These are phyloP conservation scores for Biscogniauxia marginata DNA, from an alignment of 2,329 filamentous ascomycete species.

Conservation along the genomic window DNA sequence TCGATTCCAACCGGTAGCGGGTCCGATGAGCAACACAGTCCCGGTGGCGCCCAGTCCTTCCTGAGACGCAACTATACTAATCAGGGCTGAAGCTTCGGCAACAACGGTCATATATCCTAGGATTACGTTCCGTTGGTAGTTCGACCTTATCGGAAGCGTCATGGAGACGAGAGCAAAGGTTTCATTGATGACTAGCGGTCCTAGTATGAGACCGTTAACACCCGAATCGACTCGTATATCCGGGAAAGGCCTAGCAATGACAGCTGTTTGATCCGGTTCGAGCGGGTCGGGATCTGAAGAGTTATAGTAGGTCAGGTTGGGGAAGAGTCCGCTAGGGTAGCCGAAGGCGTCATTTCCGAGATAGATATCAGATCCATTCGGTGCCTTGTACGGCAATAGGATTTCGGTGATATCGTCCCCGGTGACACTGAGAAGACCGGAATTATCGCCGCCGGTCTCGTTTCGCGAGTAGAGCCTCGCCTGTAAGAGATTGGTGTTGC, in stretches of 20 bases:
- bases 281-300: slow-evolving; percentile 41
- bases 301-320: slow-evolving; percentile 68
- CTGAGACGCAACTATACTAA: slow-evolving; percentile 58
- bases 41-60: slow-evolving; percentile 73
- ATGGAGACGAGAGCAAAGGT: slow-evolving; percentile 76
- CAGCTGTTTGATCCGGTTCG: slow-evolving; percentile 41
- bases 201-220: slow-evolving; percentile 64
- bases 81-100: slow-evolving; percentile 64
- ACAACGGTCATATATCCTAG: slow-evolving; percentile 83
- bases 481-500: slow-evolving; percentile 60
- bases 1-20: slow-evolving; percentile 63
- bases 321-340: slow-evolving; percentile 72
- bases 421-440: slow-evolving; percentile 66
- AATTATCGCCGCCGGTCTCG: slow-evolving; percentile 47
- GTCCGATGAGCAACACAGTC: slow-evolving; percentile 68
- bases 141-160: slow-evolving; percentile 75
- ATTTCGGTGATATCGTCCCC: slow-evolving; percentile 48
- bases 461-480: slow-evolving; percentile 71
- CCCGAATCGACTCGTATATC: slow-evolving; percentile 49
- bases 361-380: slow-evolving; percentile 56
- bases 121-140: slow-evolving; percentile 58
- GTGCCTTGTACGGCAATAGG: slow-evolving; percentile 57
- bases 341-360: slow-evolving; percentile 63
- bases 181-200: slow-evolving; percentile 70
- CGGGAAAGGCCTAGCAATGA: slow-evolving; percentile 49